Percentiles rank a stretch among this genome's conserved stretches.
Evolutionary conservation across 164 flowering plant species (phyloP).

Genomic region (Santalum album): DNA sequence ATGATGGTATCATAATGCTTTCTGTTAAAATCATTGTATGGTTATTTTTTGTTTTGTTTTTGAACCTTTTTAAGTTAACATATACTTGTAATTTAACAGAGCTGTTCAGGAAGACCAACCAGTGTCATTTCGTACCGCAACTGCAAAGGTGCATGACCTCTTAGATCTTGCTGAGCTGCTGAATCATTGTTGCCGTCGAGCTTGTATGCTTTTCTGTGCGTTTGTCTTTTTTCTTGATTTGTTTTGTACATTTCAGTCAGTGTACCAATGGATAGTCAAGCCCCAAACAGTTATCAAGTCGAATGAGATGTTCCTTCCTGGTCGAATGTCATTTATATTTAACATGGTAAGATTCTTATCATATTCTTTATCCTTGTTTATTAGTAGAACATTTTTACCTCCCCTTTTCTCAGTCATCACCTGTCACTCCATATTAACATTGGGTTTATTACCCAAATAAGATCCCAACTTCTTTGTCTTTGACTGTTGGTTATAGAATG

Average conservation of each 20-base stretch:
- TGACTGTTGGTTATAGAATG: too few relatives aligned
- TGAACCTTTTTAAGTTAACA: not conserved
- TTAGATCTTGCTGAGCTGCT: not conserved
- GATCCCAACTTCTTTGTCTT: too few relatives aligned
- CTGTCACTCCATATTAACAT: not conserved
- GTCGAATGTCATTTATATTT: slow-evolving; percentile 85
- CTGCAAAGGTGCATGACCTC: slow-evolving; percentile 57
- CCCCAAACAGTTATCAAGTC: slow-evolving; percentile 70
- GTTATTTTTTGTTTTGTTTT: not conserved
- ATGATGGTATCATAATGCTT: not conserved
- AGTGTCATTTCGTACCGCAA: slow-evolving; percentile 74
- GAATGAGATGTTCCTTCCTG: slow-evolving; percentile 98
- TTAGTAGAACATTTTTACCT: not conserved
- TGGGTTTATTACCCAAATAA: not conserved
- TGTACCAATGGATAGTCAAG: slow-evolving; percentile 89
- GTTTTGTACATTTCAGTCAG: slow-evolving; percentile 43
- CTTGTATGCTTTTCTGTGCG: not conserved
- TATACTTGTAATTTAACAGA: slow-evolving; percentile 28
- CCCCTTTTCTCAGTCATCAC: too few relatives aligned
- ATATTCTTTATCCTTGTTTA: not conserved
- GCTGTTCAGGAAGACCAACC: slow-evolving; percentile 67
- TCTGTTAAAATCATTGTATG: not conserved
- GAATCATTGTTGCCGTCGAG: not conserved
- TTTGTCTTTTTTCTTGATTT: not conserved
- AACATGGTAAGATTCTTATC: slow-evolving; percentile 51